These are phyloP conservation scores for Daldinia sp. DNA, from an alignment of 2,329 filamentous ascomycete genomes.

Conservation along the genomic window DNA sequence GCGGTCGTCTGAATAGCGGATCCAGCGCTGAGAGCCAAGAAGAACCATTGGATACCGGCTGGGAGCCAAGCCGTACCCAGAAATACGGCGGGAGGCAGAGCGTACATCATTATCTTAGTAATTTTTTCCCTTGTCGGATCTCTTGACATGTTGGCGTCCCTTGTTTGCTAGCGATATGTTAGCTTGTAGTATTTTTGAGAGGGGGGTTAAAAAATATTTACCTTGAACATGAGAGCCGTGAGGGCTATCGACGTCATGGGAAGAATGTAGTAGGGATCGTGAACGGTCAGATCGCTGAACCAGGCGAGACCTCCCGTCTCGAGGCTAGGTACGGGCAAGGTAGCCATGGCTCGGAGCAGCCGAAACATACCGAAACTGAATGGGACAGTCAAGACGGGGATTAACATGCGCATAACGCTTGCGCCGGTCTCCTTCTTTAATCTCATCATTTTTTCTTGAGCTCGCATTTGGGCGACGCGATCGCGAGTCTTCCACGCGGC, in stretches of 20 bases:
- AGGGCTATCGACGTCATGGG: constrained; percentile 71
- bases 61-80: constrained; percentile 62
- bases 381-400: constrained; percentile 71
- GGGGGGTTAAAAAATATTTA: constrained; percentile 55
- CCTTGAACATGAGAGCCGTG: constrained; percentile 70
- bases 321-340: constrained; percentile 83
- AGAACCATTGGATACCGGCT: constrained; percentile 63
- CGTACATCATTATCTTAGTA: constrained; percentile 58
- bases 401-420: constrained; percentile 61
- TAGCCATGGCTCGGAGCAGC: constrained; percentile 77
- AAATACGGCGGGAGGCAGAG: constrained; percentile 60
- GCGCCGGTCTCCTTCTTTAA: constrained; percentile 69
- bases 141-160: constrained; percentile 43
- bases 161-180: constrained; percentile 39
- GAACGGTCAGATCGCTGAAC: constrained; percentile 80
- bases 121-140: constrained; percentile 53
- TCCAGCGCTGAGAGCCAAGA: constrained; percentile 55
- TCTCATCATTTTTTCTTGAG: constrained; percentile 60
- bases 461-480: constrained; percentile 59
- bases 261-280: constrained; percentile 83
- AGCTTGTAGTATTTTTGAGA: constrained; percentile 13
- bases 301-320: constrained; percentile 78
- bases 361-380: constrained; percentile 86
- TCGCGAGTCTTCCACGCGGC: constrained; percentile 57
- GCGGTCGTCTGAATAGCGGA: constrained; percentile 53